Evolutionary conservation across 768 basidiomycete species (phyloP).

Genomic region (Strobilomyces echinocephalus): DNA sequence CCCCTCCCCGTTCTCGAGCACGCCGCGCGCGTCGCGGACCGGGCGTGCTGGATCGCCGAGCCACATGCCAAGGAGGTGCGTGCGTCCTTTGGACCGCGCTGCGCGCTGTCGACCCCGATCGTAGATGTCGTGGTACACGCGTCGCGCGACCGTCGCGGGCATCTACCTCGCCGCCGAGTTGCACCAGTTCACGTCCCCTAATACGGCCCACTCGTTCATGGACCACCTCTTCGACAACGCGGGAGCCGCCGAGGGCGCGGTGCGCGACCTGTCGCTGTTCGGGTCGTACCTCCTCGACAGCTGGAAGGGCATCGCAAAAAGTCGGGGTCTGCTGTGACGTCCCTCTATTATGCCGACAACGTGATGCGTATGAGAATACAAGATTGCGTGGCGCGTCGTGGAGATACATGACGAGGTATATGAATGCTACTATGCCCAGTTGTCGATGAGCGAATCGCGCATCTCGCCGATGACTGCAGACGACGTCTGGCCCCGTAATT

Average conservation of each 20-base stretch:
- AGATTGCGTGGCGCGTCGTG: slow-evolving; percentile 7
- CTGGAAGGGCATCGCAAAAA: slow-evolving; percentile 69
- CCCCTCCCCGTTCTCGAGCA: slow-evolving; percentile 59
- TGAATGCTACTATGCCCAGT: slow-evolving; percentile 57
- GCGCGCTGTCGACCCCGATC: not conserved
- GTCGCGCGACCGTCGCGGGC: slow-evolving; percentile 57
- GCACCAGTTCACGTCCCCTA: slow-evolving; percentile 76
- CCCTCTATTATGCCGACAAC: slow-evolving; percentile 12
- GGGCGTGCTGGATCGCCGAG: slow-evolving; percentile 57
- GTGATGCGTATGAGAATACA: slow-evolving; percentile 18
- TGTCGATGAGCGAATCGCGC: slow-evolving; percentile 87
- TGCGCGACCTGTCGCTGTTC: slow-evolving; percentile 53
- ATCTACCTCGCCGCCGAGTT: slow-evolving; percentile 77
- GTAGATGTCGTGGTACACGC: slow-evolving; percentile 71
- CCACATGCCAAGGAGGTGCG: slow-evolving; percentile 57
- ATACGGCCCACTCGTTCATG: slow-evolving; percentile 62
- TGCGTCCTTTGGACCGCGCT: not conserved
- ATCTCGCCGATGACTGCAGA: slow-evolving; percentile 86
- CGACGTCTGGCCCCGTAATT: slow-evolving; percentile 80
- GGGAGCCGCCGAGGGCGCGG: slow-evolving; percentile 38
- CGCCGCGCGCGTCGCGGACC: slow-evolving; percentile 57
- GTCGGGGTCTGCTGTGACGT: slow-evolving; percentile 48
- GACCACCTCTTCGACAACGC: slow-evolving; percentile 56
- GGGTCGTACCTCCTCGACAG: slow-evolving; percentile 60
- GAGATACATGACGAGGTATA: slow-evolving; percentile 6